Conservation (phyloP, 2,329 filamentous ascomycete species). For the Cladosporium sp. region DNA sequence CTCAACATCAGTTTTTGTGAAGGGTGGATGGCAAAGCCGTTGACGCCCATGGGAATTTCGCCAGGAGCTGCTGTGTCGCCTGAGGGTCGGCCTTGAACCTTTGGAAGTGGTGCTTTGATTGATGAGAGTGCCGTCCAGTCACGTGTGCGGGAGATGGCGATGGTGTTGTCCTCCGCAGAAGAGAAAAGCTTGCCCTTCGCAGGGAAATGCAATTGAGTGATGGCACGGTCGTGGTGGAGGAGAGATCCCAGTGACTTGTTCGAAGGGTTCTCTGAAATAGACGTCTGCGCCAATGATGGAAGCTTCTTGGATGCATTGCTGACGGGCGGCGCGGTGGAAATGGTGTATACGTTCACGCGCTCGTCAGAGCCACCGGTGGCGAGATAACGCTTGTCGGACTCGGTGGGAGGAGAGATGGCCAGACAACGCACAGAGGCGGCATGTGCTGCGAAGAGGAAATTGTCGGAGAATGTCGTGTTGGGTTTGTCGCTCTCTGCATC, state of each 20-base stretch:
- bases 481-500: constrained; percentile 16
- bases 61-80: constrained; percentile 85
- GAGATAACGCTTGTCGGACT: constrained; percentile 73
- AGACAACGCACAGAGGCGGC: constrained; percentile 84
- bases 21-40: constrained; percentile 92
- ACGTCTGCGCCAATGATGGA: constrained; percentile 62
- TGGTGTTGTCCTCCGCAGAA: constrained; percentile 84
- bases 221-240: constrained; percentile 77
- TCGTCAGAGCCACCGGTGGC: constrained; percentile 92
- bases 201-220: constrained; percentile 78
- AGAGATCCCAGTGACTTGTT: constrained; percentile 86
- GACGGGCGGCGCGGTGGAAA: constrained; percentile 59
- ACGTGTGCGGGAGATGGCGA: constrained; percentile 78
- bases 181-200: constrained; percentile 82
- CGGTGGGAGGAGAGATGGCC: constrained; percentile 63
- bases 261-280: constrained; percentile 76
- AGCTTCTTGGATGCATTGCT: constrained; percentile 54
- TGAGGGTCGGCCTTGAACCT: constrained; percentile 72
- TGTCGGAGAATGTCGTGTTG: constrained; percentile 71
- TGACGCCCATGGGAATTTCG: constrained; percentile 79
- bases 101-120: constrained; percentile 85
- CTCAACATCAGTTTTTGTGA: constrained; percentile 96
- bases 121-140: constrained; percentile 86
- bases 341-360: constrained; percentile 87
- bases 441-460: constrained; percentile 94